Percentiles rank a stretch among this genome's conserved stretches.
phyloP scores from a whole-genome alignment of 2,329 filamentous ascomycete species.

The Claviceps paspali region DNA sequence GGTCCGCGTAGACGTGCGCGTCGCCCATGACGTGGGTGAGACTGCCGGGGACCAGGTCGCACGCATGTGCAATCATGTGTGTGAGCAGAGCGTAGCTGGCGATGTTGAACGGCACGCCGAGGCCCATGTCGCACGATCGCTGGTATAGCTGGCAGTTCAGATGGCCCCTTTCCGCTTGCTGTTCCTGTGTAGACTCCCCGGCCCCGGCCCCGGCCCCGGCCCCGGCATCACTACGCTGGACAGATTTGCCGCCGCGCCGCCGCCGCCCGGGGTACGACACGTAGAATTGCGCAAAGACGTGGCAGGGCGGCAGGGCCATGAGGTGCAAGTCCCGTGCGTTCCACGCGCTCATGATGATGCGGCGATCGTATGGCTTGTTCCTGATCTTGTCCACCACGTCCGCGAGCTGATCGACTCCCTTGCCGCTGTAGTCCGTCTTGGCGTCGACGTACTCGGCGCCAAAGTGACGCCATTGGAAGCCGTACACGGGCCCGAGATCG shows the following conservation, averaged over 20 bases:
- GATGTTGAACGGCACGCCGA: constrained; percentile 96
- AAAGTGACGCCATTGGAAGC: constrained; percentile 98
- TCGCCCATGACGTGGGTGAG: constrained; percentile 96
- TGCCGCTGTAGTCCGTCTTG: constrained; percentile 65
- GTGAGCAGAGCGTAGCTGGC: constrained; percentile 86
- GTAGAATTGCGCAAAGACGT: constrained; percentile 97
- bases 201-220: no score
- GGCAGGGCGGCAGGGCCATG: constrained; percentile 89
- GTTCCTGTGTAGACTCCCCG: no score
- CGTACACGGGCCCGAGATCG: constrained; percentile 90
- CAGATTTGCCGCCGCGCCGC: constrained; percentile 1
- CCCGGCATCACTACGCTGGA: background rate
- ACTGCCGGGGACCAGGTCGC: constrained; percentile 68
- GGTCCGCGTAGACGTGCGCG: constrained; percentile 90
- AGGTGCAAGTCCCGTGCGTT: constrained; percentile 73
- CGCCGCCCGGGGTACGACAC: constrained; percentile 50
- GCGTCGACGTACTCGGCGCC: constrained; percentile 77
- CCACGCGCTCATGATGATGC: constrained; percentile 88
- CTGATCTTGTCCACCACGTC: constrained; percentile 79
- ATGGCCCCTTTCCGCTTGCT: constrained; percentile 39
- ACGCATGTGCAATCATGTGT: constrained; percentile 85
- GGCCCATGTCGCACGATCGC: constrained; percentile 88
- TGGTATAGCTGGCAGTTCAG: constrained; percentile 88
- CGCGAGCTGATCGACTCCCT: constrained; percentile 86
- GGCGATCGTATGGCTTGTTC: constrained; percentile 70